Evolutionary conservation across 2,329 filamentous ascomycete genomes (phyloP).

Genomic region (Aspergillus aculeatus): DNA sequence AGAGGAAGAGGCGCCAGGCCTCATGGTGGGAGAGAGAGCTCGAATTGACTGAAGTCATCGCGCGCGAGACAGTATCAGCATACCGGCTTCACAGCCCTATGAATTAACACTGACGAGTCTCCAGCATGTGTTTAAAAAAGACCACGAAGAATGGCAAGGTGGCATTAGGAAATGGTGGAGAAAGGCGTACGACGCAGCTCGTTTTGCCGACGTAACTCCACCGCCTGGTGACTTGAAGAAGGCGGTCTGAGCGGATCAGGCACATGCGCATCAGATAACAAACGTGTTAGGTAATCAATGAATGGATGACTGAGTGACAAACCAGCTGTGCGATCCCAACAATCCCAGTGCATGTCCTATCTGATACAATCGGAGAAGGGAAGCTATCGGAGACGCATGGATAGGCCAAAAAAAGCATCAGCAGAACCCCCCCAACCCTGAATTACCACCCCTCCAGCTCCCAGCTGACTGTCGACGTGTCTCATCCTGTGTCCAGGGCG

Average conservation of each 20-base stretch:
- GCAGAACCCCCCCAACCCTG: neutral
- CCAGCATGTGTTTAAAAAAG: neutral
- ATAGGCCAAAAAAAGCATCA: neutral
- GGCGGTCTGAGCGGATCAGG: neutral
- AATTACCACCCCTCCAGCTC: neutral
- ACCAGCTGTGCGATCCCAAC: neutral
- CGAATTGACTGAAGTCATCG: slow-evolving; percentile 32
- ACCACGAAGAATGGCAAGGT: slow-evolving; percentile 27
- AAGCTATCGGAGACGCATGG: neutral
- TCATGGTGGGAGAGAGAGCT: slow-evolving; percentile 53
- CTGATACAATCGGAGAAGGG: slow-evolving; percentile 9
- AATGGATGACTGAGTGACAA: neutral
- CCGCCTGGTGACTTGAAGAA: slow-evolving; percentile 27
- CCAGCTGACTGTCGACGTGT: neutral
- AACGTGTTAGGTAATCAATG: neutral
- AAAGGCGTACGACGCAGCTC: slow-evolving; percentile 19
- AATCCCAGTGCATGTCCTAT: slow-evolving; percentile 8
- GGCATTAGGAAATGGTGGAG: slow-evolving; percentile 19
- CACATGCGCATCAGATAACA: neutral
- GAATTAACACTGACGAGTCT: neutral
- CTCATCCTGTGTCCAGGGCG: slow-evolving; percentile 5
- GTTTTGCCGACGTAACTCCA: slow-evolving; percentile 21
- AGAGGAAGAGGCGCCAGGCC: slow-evolving; percentile 57
- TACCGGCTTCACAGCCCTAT: neutral
- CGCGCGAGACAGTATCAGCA: slow-evolving; percentile 10